Conservation (phyloP, 805 yeast genomes). For the Teunomyces funiuensis region DNA sequence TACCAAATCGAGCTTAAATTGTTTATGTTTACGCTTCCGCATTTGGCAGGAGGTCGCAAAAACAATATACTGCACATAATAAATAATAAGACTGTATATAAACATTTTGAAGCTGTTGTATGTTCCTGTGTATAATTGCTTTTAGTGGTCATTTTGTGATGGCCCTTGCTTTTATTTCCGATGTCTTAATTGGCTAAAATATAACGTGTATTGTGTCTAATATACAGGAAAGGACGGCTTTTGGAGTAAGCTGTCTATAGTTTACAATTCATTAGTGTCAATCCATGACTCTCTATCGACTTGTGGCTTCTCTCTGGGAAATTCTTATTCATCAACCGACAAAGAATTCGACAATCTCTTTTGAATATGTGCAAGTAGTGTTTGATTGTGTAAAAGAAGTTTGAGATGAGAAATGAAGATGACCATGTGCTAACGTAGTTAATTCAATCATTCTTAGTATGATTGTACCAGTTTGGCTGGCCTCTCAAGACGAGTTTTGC, state of each 20-base stretch:
- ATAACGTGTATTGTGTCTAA: constrained; percentile 1
- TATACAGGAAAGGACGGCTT: constrained; percentile 1
- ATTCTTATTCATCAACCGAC: too few relatives aligned
- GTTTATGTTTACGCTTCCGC: constrained; percentile 14
- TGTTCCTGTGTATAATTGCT: background rate
- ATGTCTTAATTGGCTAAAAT: constrained; percentile 1
- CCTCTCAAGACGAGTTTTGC: background rate
- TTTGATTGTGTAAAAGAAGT: too few relatives aligned
- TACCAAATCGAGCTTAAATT: constrained; percentile 10
- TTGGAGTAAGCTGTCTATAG: background rate
- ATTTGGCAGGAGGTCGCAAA: constrained; percentile 1
- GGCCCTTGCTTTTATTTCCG: background rate
- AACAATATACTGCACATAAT: background rate
- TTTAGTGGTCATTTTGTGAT: background rate
- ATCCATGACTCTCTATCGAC: background rate
- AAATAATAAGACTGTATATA: background rate
- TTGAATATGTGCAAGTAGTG: constrained; percentile 3
- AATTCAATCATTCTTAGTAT: too few relatives aligned
- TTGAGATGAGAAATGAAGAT: too few relatives aligned
- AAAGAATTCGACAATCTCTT: background rate
- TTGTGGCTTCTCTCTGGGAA: background rate
- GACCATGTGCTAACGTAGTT: too few relatives aligned
- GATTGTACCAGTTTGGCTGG: too few relatives aligned
- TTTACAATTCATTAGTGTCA: background rate
- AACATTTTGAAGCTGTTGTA: background rate